phyloP scores from a whole-genome alignment of 2,329 filamentous ascomycete genomes.

The Talaromyces verruculosus region DNA sequence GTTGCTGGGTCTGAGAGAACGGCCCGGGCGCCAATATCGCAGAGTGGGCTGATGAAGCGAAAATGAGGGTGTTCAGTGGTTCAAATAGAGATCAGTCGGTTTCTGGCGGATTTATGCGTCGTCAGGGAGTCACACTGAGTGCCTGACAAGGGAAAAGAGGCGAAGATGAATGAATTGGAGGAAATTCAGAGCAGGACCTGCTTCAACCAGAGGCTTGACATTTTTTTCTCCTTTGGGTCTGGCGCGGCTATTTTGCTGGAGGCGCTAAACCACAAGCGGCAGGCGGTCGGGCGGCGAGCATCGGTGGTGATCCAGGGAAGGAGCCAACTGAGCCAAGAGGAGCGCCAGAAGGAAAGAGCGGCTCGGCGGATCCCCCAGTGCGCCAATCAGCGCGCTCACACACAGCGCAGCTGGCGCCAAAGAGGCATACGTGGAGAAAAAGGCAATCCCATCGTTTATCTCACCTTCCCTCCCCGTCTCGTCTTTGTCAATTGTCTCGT shows the following conservation, averaged over 20 bases:
- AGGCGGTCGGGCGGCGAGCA: constrained; percentile 14
- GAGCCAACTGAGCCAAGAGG: neutral
- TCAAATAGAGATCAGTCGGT: neutral
- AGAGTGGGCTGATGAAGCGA: constrained; percentile 4
- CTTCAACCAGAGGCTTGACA: constrained; percentile 17
- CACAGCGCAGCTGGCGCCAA: constrained; percentile 10
- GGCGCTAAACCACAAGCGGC: neutral
- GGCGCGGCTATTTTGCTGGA: constrained; percentile 1
- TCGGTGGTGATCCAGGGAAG: neutral
- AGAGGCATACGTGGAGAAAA: constrained; percentile 32
- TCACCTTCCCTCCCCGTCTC: constrained; percentile 12
- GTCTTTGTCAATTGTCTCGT: constrained; percentile 6
- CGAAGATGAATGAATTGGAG: constrained; percentile 11
- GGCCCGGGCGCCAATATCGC: constrained; percentile 17
- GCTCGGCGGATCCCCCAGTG: neutral
- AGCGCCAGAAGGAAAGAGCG: constrained; percentile 13
- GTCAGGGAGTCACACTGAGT: constrained; percentile 15
- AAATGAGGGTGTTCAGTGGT: constrained; percentile 12
- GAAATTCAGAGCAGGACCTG: constrained; percentile 5
- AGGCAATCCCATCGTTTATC: constrained; percentile 17
- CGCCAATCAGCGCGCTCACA: constrained; percentile 12
- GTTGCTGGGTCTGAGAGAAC: constrained; percentile 16
- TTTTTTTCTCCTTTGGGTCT: constrained; percentile 22
- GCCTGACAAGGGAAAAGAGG: constrained; percentile 4
- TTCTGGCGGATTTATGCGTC: neutral